phyloP scores from a whole-genome alignment of 2,329 filamentous ascomycete species.

The Aspergillus sp. region DNA sequence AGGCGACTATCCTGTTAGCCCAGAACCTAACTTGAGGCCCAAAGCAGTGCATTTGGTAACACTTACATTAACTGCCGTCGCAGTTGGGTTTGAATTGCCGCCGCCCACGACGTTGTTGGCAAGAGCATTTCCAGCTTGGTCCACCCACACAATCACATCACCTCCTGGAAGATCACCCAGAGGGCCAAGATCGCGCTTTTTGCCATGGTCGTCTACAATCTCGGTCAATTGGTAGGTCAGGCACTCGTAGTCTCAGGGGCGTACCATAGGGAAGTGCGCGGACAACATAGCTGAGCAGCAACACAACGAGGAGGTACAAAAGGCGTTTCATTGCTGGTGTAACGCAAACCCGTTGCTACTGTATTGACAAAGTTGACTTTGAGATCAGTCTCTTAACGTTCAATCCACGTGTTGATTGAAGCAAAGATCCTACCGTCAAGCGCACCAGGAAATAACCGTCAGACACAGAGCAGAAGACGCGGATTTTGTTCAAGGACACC shows the following conservation, averaged over 20 bases:
- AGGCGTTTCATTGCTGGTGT: conserved; percentile 20
- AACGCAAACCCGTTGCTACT: not conserved
- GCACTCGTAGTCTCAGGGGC: not conserved
- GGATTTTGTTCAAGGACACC: not conserved
- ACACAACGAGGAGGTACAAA: conserved; percentile 23
- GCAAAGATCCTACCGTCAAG: not conserved
- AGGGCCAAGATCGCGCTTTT: conserved; percentile 42
- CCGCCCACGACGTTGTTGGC: conserved; percentile 42
- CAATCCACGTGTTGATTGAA: not conserved
- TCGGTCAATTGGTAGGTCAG: conserved; percentile 20
- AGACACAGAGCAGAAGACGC: not conserved
- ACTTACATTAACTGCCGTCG: conserved; percentile 14
- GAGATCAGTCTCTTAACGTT: not conserved
- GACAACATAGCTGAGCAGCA: conserved; percentile 21
- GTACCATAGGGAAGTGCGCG: conserved; percentile 28
- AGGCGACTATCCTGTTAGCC: not conserved
- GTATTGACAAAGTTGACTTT: not conserved
- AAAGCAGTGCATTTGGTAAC: not conserved
- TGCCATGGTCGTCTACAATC: conserved; percentile 7
- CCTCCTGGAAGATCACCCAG: conserved; percentile 19
- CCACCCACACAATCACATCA: conserved; percentile 62
- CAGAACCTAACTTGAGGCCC: not conserved
- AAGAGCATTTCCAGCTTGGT: conserved; percentile 57
- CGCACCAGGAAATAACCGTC: not conserved
- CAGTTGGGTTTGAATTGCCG: conserved; percentile 8